Evolutionary conservation across 257 asterid genomes (phyloP), one percentile per base, ranked within the genome.

Genomic region (Penstemon newberryi): DNA sequence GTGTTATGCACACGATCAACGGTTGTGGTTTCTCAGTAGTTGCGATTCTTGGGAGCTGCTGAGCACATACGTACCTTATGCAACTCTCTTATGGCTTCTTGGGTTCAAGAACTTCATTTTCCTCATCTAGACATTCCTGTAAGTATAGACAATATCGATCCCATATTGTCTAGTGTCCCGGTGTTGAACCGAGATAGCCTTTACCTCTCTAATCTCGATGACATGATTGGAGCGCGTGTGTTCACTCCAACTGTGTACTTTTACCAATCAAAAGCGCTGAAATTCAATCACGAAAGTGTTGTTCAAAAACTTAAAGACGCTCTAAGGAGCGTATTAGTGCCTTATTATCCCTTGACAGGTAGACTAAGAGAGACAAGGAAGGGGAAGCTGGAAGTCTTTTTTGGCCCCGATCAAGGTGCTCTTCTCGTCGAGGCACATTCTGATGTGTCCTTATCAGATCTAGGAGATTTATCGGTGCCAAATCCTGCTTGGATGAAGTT

Each of bases 131-230:
- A 84, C 40, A 87, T 92, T 39, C 95, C 94, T 3, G 71, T 86
- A 45, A 80, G 81, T 53, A 45, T 92, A 12, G 84, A 89, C 51
- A 49, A 60, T 38, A 67, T 84, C 8, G 65, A 76, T 42, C 82
- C 84, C 0, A 75, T 88, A 66, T 75, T 70, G 39, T 80, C 96
- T 5, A 65, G 78, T 41, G 72, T 72, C 18, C 75, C 91, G 2
- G 69, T 66, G 11, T 43, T 76, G 38, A 45, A 76, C 37, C 85
- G 75, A 10, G 81, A 80, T 8, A 75, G 56, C 63, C 96, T 89
- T 19, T 92, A 89, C 81, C 95, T 92, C 81, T 90, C 98, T 6
- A 92, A 92, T 74, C 95, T 92, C 6, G 98, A 92, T 67, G 97
- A 92, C 78, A 85, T 86, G 91, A 71, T 92, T 50, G 97, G 98